Evolutionary conservation across 2,329 filamentous ascomycete genomes (phyloP).

Genomic region (Cladorrhinum sp.): DNA sequence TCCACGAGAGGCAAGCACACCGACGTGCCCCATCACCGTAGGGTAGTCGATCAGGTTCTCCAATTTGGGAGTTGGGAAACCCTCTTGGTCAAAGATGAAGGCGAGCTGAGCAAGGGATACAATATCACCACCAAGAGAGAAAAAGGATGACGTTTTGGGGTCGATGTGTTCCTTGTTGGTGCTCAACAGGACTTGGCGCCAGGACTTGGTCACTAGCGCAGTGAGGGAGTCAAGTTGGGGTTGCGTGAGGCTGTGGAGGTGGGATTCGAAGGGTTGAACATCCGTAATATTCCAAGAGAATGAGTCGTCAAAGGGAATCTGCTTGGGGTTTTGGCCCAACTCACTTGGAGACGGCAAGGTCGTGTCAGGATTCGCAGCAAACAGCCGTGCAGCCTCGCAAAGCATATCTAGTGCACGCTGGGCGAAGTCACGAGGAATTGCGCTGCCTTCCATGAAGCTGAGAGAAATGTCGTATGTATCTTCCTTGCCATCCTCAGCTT

Average conservation of each 20-base stretch:
- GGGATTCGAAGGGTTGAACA: not conserved
- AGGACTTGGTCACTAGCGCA: slow-evolving; percentile 12
- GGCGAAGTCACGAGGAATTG: slow-evolving; percentile 21
- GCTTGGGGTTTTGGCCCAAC: not conserved
- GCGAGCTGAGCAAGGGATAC: slow-evolving; percentile 34
- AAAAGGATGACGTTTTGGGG: slow-evolving; percentile 22
- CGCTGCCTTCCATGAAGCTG: slow-evolving; percentile 22
- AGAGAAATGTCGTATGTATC: slow-evolving; percentile 24
- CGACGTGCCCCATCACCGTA: slow-evolving; percentile 24
- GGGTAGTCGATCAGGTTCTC: slow-evolving; percentile 22
- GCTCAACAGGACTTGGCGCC: slow-evolving; percentile 19
- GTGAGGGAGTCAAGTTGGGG: slow-evolving; percentile 10
- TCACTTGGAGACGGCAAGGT: slow-evolving; percentile 9
- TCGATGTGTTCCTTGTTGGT: not conserved
- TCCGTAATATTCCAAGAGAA: not conserved
- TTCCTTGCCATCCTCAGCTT: not conserved
- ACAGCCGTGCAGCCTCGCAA: slow-evolving; percentile 19
- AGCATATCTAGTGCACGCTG: slow-evolving; percentile 22
- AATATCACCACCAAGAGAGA: slow-evolving; percentile 25
- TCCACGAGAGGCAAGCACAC: slow-evolving; percentile 12
- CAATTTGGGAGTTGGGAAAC: slow-evolving; percentile 7
- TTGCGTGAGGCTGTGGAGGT: slow-evolving; percentile 10
- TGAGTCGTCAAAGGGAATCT: slow-evolving; percentile 15
- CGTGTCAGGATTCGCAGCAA: slow-evolving; percentile 18
- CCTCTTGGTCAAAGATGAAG: slow-evolving; percentile 18